Conservation (phyloP, 306 rosid species). For the Prunus fruticosa region DNA sequence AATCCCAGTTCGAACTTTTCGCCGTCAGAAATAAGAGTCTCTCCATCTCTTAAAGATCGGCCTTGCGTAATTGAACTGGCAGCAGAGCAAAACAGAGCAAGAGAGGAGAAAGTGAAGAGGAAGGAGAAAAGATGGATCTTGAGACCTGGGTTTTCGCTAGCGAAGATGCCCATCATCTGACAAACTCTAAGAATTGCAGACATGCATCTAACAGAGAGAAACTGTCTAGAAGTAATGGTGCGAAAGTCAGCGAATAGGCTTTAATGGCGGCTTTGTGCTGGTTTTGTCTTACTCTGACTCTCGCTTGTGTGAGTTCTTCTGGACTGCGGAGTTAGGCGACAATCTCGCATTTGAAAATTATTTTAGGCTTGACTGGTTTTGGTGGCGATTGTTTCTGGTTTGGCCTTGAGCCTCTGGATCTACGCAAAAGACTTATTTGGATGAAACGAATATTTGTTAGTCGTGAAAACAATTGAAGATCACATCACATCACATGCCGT, state of each 20-base stretch:
- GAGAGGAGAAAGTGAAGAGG: slow-evolving; percentile 20
- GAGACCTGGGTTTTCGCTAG: slow-evolving; percentile 10
- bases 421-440: not conserved
- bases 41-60: slow-evolving; percentile 29
- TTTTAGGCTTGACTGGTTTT: not conserved
- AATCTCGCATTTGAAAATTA: not conserved
- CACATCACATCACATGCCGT: too few species aligned
- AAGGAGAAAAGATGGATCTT: not conserved
- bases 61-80: slow-evolving; percentile 32
- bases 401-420: not conserved
- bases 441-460: not conserved
- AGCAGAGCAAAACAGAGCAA: slow-evolving; percentile 33
- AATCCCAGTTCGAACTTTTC: slow-evolving; percentile 58
- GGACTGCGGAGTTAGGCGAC: not conserved
- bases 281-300: not conserved
- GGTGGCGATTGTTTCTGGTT: not conserved
- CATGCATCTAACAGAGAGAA: not conserved
- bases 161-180: slow-evolving; percentile 30
- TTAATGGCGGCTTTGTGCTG: slow-evolving; percentile 19
- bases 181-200: not conserved
- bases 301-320: not conserved
- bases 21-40: slow-evolving; percentile 30
- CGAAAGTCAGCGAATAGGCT: not conserved
- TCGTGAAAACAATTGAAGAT: not conserved
- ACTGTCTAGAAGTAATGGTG: not conserved